Evolutionary conservation across 1,284 basidiomycete species (phyloP).

Genomic region (Irpex rosettiformis): DNA sequence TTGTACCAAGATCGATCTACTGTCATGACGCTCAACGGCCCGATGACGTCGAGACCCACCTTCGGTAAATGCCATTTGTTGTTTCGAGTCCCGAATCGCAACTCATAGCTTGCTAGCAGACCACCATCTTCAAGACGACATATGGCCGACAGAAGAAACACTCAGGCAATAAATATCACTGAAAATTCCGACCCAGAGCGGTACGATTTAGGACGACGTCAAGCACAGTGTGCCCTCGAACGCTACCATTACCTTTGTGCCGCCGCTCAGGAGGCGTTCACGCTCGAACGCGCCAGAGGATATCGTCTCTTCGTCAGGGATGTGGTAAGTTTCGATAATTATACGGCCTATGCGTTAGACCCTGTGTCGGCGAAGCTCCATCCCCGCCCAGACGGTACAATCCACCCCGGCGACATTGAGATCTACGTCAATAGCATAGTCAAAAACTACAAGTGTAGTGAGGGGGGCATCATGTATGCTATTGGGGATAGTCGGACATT

Average conservation of each 20-base stretch:
- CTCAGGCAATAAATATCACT: not conserved
- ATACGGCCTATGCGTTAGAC: constrained; percentile 11
- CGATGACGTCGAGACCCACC: not conserved
- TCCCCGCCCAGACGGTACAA: constrained; percentile 20
- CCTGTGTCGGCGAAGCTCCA: constrained; percentile 20
- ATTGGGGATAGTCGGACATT: constrained; percentile 16
- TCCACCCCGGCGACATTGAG: constrained; percentile 22
- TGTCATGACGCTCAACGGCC: not conserved
- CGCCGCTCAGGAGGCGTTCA: constrained; percentile 5
- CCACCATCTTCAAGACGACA: not conserved
- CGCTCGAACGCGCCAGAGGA: constrained; percentile 4
- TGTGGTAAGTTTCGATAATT: constrained; percentile 13
- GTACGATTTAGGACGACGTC: constrained; percentile 5
- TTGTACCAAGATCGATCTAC: not conserved
- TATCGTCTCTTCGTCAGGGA: constrained; percentile 10
- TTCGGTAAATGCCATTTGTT: not conserved
- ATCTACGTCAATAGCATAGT: constrained; percentile 11
- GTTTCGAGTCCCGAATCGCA: not conserved
- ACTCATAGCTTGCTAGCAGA: not conserved
- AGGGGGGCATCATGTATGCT: constrained; percentile 21
- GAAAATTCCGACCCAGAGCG: not conserved
- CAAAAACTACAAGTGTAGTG: constrained; percentile 18
- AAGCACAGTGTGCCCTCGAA: constrained; percentile 7
- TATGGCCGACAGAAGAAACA: not conserved
- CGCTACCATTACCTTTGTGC: constrained; percentile 18